Percentiles rank a stretch among this genome's conserved stretches.
These are phyloP conservation scores for Diplodia sapinea DNA, from an alignment of 2,329 filamentous ascomycete species.

Conservation along the genomic window DNA sequence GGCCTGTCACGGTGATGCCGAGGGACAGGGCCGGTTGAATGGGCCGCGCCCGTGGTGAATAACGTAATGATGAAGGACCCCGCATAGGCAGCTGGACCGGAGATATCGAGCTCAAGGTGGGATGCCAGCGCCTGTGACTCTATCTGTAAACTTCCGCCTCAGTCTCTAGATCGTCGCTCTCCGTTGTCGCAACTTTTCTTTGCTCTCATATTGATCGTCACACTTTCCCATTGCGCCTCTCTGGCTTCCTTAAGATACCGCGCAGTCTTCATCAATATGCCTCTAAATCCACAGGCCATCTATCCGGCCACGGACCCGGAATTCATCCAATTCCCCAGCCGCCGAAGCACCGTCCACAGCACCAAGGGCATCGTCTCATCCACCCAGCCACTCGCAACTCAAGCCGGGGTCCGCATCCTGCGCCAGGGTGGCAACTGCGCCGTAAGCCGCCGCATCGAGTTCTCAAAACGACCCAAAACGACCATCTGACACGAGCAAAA, in stretches of 20 bases:
- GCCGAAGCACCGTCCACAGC: conserved; percentile 91
- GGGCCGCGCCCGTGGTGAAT: conserved; percentile 6
- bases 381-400: conserved; percentile 86
- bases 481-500: background rate
- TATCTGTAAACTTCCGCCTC: background rate
- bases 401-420: conserved; percentile 85
- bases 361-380: conserved; percentile 90
- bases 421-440: conserved; percentile 90
- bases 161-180: background rate
- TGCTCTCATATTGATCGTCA: background rate
- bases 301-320: conserved; percentile 57
- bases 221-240: background rate
- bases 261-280: conserved; percentile 44
- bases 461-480: background rate
- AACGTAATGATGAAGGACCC: conserved; percentile 19
- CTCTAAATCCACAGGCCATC: conserved; percentile 54
- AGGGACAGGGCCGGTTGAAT: conserved; percentile 14
- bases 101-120: conserved; percentile 16
- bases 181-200: background rate
- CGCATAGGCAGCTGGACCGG: conserved; percentile 2
- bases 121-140: conserved; percentile 4
- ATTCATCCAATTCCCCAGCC: conserved; percentile 73
- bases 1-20: conserved; percentile 12
- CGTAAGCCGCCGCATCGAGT: conserved; percentile 54
- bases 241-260: background rate